phyloP scores from a whole-genome alignment of 148 eudicot genomes.

The Vaccinium corymbosum region DNA sequence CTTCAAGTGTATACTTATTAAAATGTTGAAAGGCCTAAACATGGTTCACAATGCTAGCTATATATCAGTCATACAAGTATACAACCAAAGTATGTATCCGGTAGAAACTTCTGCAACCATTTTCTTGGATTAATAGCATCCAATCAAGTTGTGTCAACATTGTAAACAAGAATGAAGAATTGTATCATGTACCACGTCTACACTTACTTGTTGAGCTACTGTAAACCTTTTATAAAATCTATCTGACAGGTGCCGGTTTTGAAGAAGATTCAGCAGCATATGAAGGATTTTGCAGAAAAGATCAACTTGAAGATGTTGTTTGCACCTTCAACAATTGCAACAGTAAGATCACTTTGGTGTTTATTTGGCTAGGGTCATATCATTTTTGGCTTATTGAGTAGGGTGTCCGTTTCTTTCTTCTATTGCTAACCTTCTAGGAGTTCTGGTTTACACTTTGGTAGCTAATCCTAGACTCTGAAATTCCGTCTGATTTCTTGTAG shows the following conservation, averaged over 20 bases:
- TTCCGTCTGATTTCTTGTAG: background rate
- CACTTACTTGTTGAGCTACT: background rate
- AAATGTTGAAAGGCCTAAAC: background rate
- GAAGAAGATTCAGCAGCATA: conserved; percentile 6
- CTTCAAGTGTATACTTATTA: background rate
- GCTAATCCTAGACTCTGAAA: background rate
- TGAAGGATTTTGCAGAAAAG: conserved; percentile 16
- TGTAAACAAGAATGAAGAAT: background rate
- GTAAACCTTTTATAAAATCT: background rate
- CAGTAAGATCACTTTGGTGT: conserved; percentile 16
- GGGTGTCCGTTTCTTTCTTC: background rate
- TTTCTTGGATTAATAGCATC: background rate
- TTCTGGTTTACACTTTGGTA: background rate
- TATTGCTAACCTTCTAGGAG: background rate
- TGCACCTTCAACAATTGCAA: conserved; percentile 28
- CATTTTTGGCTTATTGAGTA: background rate
- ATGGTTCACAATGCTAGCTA: background rate
- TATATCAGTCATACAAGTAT: background rate
- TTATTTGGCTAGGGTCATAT: background rate
- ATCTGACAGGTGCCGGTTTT: conserved; percentile 15
- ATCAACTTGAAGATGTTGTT: conserved; percentile 27
- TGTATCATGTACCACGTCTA: background rate
- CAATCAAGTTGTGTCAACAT: background rate
- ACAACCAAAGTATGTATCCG: background rate
- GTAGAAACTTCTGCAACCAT: background rate